phyloP scores from a whole-genome alignment of 257 asterid species.

The Solanum bulbocastanum region DNA sequence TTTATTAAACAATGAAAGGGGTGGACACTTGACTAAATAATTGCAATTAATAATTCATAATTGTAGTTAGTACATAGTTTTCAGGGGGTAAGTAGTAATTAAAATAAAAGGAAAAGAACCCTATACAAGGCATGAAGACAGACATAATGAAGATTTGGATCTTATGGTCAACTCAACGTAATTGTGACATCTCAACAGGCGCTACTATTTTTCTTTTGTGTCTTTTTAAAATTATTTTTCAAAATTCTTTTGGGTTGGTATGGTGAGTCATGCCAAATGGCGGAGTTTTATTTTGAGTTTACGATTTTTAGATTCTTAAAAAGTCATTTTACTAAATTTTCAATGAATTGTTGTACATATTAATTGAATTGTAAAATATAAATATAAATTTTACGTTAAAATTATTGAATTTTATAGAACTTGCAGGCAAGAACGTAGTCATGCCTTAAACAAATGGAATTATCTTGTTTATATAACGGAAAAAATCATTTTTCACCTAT shows the following conservation, averaged over 20 bases:
- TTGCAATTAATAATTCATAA: not conserved
- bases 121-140: not conserved
- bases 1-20: not conserved
- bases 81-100: not conserved
- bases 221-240: not conserved
- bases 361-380: not conserved
- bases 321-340: not conserved
- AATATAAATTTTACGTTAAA: not conserved
- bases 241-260: not conserved
- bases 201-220: not conserved
- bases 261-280: not conserved
- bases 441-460: not conserved
- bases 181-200: not conserved
- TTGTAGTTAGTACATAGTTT: not conserved
- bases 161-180: not conserved
- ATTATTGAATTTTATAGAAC: rapidly evolving
- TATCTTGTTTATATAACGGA: not conserved
- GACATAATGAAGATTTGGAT: not conserved
- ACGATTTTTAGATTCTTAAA: not conserved
- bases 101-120: not conserved
- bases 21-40: not conserved
- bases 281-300: not conserved
- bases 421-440: rapidly evolving
- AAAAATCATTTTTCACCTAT: not conserved
- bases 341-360: not conserved